Conservation (phyloP, 257 asterid species). For the Striga asiatica region DNA sequence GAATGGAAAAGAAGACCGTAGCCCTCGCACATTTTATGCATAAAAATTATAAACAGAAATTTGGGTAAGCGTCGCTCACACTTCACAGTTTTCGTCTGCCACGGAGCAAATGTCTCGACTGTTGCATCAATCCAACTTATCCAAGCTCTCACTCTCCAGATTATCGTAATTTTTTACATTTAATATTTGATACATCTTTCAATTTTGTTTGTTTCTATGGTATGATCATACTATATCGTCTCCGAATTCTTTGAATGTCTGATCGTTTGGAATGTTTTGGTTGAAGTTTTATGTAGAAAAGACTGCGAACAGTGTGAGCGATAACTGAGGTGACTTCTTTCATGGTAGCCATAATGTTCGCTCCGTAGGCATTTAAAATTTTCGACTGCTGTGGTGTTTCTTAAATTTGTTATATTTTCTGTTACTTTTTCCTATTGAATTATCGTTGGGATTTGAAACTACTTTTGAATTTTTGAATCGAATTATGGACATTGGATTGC, state of each 20-base stretch:
- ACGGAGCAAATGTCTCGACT: conserved; percentile 50
- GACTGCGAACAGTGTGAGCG: neutral
- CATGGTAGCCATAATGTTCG: neutral
- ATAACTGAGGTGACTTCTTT: neutral
- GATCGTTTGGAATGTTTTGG: neutral
- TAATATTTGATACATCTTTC: neutral
- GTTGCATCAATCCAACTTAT: conserved; percentile 38
- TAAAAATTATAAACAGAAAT: neutral
- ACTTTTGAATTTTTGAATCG: too few species aligned
- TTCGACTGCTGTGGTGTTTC: neutral
- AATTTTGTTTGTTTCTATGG: neutral
- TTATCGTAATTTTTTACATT: conserved; percentile 31
- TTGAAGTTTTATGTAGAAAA: neutral
- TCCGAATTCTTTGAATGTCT: neutral
- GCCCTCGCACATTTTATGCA: neutral
- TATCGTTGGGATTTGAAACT: too few species aligned
- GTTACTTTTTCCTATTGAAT: too few species aligned
- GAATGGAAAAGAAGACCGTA: neutral
- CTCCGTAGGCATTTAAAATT: neutral
- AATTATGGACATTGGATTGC: too few species aligned
- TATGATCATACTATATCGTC: neutral
- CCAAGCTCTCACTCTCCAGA: conserved; percentile 37
- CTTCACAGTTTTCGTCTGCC: conserved; percentile 1
- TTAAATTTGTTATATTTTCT: too few species aligned
- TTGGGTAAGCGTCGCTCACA: neutral